Evolutionary conservation across 192 early-diverging fungal genomes (phyloP).

Genomic region (Kickxella alabastrina): DNA sequence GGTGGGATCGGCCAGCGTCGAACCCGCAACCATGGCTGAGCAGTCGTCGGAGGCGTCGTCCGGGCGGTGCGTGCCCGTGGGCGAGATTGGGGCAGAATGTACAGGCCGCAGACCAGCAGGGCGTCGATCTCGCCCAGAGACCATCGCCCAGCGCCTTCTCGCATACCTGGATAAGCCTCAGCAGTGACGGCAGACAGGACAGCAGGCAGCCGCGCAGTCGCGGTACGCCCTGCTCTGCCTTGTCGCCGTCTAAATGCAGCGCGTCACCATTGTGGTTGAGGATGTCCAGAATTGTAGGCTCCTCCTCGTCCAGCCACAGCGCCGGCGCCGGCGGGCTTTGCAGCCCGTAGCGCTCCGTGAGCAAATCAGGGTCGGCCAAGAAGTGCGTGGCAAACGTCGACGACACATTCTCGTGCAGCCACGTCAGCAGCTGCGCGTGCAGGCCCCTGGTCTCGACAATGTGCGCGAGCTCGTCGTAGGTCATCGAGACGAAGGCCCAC

Average conservation of each 20-base stretch:
- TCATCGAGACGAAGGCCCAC: constrained; percentile 65
- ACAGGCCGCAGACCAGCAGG: constrained; percentile 63
- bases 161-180: constrained; percentile 70
- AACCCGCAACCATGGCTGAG: constrained; percentile 10
- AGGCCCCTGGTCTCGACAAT: constrained; percentile 54
- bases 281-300: constrained; percentile 32
- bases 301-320: constrained; percentile 33
- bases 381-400: constrained; percentile 59
- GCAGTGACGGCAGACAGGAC: constrained; percentile 59
- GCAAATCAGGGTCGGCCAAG: constrained; percentile 46
- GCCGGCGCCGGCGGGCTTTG: constrained; percentile 4
- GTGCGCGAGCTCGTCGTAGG: constrained; percentile 70
- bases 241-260: background rate
- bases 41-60: constrained; percentile 3
- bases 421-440: constrained; percentile 56
- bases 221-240: background rate
- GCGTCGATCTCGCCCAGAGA: constrained; percentile 64
- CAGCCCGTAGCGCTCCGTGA: constrained; percentile 14
- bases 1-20: constrained; percentile 20
- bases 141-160: constrained; percentile 55
- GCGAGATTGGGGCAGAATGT: constrained; percentile 21
- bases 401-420: constrained; percentile 67
- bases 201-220: constrained; percentile 41
- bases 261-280: constrained; percentile 35
- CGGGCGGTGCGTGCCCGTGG: constrained; percentile 6